Conservation (phyloP, 2,329 filamentous ascomycete genomes). For the Alternaria conjuncta region DNA sequence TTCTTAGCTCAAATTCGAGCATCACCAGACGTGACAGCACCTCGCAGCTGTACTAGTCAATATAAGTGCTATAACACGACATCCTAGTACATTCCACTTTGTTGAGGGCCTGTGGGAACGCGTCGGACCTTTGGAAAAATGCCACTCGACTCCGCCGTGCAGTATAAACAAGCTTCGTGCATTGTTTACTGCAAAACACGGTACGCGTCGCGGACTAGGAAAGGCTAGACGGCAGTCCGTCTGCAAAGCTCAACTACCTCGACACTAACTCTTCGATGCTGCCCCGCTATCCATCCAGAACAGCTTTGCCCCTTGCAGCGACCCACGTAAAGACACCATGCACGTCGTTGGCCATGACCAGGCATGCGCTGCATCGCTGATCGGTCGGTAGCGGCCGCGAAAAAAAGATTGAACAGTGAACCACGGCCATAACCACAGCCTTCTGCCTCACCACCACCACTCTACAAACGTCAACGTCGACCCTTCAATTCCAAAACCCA, state of each 20-base stretch:
- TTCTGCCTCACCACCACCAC: background rate
- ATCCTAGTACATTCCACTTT: background rate
- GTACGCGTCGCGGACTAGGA: constrained; percentile 2
- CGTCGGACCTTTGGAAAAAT: background rate
- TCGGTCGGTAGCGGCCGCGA: constrained; percentile 38
- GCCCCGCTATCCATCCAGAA: constrained; percentile 18
- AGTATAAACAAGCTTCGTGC: background rate
- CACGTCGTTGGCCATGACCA: background rate
- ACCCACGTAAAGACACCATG: constrained; percentile 11
- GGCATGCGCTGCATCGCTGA: constrained; percentile 5
- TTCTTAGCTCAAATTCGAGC: background rate
- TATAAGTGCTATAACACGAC: background rate
- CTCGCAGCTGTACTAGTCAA: background rate
- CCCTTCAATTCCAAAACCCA: background rate
- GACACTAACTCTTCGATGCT: constrained; percentile 1
- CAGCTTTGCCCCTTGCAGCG: constrained; percentile 33
- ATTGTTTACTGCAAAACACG: background rate
- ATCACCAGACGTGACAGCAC: background rate
- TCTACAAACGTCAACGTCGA: background rate
- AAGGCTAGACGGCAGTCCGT: constrained; percentile 2
- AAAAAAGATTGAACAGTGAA: background rate
- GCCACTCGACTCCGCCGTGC: background rate
- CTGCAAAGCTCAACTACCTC: background rate
- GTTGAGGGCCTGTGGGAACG: background rate
- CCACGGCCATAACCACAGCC: background rate